Percentiles rank a stretch among this genome's conserved stretches.
Conservation (phyloP, 2,329 filamentous ascomycete species). For the Sclerotinia nivalis region DNA sequence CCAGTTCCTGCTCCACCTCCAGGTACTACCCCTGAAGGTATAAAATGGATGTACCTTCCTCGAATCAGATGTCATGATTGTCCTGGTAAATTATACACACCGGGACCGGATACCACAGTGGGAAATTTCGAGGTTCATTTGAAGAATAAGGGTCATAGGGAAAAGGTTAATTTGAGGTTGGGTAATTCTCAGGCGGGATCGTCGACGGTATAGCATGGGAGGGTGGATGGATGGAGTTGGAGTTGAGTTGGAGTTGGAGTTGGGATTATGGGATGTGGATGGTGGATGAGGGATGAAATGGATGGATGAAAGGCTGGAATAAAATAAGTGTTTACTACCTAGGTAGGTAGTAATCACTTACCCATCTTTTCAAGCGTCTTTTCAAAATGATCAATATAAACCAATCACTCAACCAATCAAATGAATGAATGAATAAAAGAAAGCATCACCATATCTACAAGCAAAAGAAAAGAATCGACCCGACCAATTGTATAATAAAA, state of each 20-base stretch:
- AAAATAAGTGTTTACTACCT: not conserved
- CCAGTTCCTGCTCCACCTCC: conserved; percentile 55
- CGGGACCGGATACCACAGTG: conserved; percentile 79
- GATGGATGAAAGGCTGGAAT: not conserved
- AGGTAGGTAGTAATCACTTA: too few species aligned
- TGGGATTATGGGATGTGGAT: not conserved
- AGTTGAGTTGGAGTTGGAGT: not conserved
- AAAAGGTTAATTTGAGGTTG: conserved; percentile 58
- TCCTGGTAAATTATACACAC: conserved; percentile 90
- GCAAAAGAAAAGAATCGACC: too few species aligned
- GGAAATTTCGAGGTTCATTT: conserved; percentile 93
- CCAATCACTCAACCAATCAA: too few species aligned
- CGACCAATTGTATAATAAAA: too few species aligned
- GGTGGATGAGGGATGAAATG: not conserved
- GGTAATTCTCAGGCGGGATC: not conserved
- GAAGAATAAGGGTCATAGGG: conserved; percentile 77
- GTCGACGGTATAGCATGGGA: not conserved
- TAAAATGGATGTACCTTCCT: conserved; percentile 82
- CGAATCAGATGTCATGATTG: conserved; percentile 91
- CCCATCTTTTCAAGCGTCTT: too few species aligned
- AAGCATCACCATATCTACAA: too few species aligned
- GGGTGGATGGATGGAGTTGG: not conserved
- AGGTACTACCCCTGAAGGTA: conserved; percentile 56
- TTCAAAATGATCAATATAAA: too few species aligned
- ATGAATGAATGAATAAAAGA: too few species aligned